Percentiles rank a stretch among this genome's conserved stretches.
These are phyloP conservation scores for Aphanoascus verrucosus DNA, from an alignment of 2,329 filamentous ascomycete genomes.

Conservation along the genomic window DNA sequence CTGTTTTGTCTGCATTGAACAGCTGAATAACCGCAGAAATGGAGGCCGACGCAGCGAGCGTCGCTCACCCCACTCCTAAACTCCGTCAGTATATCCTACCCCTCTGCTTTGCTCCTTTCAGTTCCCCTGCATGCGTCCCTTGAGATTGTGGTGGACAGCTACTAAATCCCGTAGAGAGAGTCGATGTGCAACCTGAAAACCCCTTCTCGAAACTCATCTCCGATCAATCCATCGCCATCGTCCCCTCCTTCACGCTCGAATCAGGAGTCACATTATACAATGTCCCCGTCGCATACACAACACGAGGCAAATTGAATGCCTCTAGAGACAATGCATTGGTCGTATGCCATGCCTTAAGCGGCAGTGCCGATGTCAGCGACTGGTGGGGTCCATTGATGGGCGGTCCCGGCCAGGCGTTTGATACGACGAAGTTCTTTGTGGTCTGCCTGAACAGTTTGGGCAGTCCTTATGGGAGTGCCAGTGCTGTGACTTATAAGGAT, in stretches of 20 bases:
- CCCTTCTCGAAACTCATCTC: conserved; percentile 78
- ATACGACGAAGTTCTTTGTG: conserved; percentile 44
- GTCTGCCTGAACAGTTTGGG: conserved; percentile 46
- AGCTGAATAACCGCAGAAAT: background rate
- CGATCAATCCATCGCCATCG: conserved; percentile 73
- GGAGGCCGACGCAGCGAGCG: conserved; percentile 5
- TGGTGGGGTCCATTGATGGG: conserved; percentile 49
- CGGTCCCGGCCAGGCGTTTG: conserved; percentile 44
- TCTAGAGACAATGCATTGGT: conserved; percentile 52
- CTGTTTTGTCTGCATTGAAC: background rate
- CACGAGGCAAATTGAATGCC: conserved; percentile 47
- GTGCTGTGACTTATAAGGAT: conserved; percentile 64
- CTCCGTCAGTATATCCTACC: conserved; percentile 14
- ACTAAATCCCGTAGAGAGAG: conserved; percentile 48
- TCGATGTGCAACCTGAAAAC: conserved; percentile 68
- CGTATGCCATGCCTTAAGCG: conserved; percentile 47
- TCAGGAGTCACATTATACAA: conserved; percentile 76
- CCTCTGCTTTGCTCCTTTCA: conserved; percentile 4
- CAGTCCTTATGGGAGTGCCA: conserved; percentile 46
- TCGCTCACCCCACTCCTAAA: conserved; percentile 5
- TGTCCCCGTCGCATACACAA: conserved; percentile 56
- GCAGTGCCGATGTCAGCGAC: conserved; percentile 45
- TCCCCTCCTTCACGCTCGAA: conserved; percentile 85
- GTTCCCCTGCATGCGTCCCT: background rate
- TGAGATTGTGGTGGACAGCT: conserved; percentile 26